Conservation (phyloP, 352 stramenopile species). For the Pythium phragmiticola region DNA sequence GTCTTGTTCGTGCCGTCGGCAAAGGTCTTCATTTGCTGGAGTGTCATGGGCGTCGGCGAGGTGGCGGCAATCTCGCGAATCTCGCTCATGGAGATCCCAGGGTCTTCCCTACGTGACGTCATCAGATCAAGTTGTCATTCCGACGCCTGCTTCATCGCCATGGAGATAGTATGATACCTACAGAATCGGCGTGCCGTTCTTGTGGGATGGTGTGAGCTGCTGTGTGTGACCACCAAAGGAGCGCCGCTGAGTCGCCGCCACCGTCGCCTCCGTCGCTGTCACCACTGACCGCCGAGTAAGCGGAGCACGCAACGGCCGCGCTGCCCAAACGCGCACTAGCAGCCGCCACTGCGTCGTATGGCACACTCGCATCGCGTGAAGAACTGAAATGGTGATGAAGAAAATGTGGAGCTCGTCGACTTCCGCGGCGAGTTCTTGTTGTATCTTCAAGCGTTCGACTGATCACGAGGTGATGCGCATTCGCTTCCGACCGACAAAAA, state of each 20-base stretch:
- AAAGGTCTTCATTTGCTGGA: slow-evolving; percentile 82
- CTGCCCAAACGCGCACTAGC: neutral
- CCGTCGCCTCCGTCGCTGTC: neutral
- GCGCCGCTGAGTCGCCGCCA: neutral
- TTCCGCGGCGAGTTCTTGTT: slow-evolving; percentile 7
- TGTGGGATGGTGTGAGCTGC: slow-evolving; percentile 20
- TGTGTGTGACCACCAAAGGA: neutral
- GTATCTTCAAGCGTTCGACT: slow-evolving; percentile 12
- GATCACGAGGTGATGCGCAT: slow-evolving; percentile 1
- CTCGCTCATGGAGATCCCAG: slow-evolving; percentile 57
- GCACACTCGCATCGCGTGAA: neutral
- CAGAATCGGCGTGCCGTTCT: slow-evolving; percentile 28
- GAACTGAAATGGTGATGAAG: neutral
- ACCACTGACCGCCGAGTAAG: neutral
- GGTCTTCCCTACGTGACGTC: slow-evolving; percentile 8
- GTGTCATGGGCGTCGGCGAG: slow-evolving; percentile 63
- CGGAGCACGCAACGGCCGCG: neutral
- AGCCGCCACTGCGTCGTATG: neutral
- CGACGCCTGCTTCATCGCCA: neutral
- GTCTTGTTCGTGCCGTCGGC: slow-evolving; percentile 59
- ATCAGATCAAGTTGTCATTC: neutral
- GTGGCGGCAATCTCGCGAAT: slow-evolving; percentile 53
- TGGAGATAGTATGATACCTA: neutral
- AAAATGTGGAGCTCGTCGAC: neutral
- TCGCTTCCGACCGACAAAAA: neutral